Evolutionary conservation across 1,139 yeast species (phyloP).

Genomic region (Sugiyamaella paludigena): DNA sequence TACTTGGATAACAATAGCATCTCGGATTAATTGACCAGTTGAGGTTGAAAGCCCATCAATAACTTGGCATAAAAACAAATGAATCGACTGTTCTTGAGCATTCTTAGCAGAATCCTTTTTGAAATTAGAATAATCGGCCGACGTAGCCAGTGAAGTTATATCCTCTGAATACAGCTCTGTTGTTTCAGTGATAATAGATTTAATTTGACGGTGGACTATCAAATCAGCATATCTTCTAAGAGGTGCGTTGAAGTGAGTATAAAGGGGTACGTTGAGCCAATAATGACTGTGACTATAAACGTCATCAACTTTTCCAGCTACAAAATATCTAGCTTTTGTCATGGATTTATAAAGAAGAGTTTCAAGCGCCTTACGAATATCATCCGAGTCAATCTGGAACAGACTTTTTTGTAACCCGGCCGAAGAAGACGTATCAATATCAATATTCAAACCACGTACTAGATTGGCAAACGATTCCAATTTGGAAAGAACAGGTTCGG

Average conservation of each 20-base stretch:
- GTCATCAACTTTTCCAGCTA: constrained; percentile 85
- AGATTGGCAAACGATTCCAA: constrained; percentile 76
- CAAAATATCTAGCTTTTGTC: constrained; percentile 80
- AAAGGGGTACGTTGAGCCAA: constrained; percentile 76
- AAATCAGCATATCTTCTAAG: constrained; percentile 88
- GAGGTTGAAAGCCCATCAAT: constrained; percentile 73
- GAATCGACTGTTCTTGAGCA: constrained; percentile 95
- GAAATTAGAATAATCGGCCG: constrained; percentile 90
- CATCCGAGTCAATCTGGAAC: constrained; percentile 59
- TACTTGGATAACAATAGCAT: constrained; percentile 88
- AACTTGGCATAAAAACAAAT: constrained; percentile 77
- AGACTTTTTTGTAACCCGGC: constrained; percentile 73
- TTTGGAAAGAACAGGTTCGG: constrained; percentile 78
- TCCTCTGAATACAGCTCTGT: constrained; percentile 47
- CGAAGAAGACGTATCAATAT: constrained; percentile 71
- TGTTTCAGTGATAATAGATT: constrained; percentile 51
- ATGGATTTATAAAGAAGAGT: constrained; percentile 77
- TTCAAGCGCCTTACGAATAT: constrained; percentile 72
- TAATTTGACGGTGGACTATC: constrained; percentile 88
- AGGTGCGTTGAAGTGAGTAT: constrained; percentile 94
- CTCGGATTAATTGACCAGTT: constrained; percentile 68
- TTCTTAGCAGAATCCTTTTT: constrained; percentile 90
- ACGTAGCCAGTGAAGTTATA: constrained; percentile 68
- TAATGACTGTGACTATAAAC: constrained; percentile 66
- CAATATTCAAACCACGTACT: constrained; percentile 55